Evolutionary conservation across 495 filamentous ascomycete genomes (phyloP).

Genomic region (Aspergillus hancockii): DNA sequence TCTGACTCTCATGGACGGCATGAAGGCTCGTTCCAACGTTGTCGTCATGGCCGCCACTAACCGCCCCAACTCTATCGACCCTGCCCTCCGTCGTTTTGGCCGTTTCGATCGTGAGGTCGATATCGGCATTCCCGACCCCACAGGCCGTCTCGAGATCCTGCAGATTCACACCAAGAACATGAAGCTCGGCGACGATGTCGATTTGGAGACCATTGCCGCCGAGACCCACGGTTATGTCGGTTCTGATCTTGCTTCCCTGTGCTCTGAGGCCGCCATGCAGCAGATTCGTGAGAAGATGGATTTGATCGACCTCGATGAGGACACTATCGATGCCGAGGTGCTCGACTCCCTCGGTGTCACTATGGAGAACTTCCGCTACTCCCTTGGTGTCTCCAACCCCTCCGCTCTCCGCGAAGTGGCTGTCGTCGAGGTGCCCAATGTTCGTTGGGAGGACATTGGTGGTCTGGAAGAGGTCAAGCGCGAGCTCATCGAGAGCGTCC

Average conservation of each 20-base stretch:
- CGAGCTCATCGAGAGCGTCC: constrained; percentile 98
- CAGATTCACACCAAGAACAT: constrained; percentile 99
- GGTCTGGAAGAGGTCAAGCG: constrained; percentile 98
- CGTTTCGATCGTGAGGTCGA: constrained; percentile 99
- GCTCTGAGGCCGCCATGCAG: constrained; percentile 99
- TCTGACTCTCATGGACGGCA: constrained; percentile 97
- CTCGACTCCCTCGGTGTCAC: constrained; percentile 97
- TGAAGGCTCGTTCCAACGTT: constrained; percentile 98
- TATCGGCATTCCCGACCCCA: constrained; percentile 96
- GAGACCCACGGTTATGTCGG: constrained; percentile 99
- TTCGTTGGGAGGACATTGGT: constrained; percentile 99
- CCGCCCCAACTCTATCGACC: constrained; percentile 94
- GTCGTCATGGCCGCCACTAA: constrained; percentile 99
- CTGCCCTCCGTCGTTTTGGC: constrained; percentile 88
- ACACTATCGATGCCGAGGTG: constrained; percentile 98
- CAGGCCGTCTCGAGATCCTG: constrained; percentile 96
- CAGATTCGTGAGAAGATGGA: constrained; percentile 99
- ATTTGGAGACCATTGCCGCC: constrained; percentile 92
- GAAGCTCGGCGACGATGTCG: constrained; percentile 96
- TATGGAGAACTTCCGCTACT: constrained; percentile 99
- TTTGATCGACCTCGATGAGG: constrained; percentile 97
- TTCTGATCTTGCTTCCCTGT: constrained; percentile 97
- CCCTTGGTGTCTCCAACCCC: constrained; percentile 95
- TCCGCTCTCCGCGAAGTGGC: constrained; percentile 98
- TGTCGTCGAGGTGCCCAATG: constrained; percentile 98